Conservation (phyloP, 176 grass and related monocot genomes). For the Elymus sibiricus region DNA sequence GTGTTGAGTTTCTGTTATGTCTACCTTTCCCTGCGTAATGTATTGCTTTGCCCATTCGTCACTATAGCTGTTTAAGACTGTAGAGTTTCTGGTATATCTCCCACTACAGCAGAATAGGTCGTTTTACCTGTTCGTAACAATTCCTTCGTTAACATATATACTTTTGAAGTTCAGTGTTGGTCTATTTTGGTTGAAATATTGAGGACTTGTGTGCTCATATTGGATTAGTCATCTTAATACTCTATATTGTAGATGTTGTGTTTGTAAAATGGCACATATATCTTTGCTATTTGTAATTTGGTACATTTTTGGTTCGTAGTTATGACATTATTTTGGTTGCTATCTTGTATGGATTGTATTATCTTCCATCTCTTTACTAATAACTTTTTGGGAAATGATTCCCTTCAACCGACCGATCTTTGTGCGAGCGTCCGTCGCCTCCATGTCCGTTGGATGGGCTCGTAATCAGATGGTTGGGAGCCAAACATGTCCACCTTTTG, state of each 20-base stretch:
- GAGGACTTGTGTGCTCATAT: not conserved
- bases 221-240: not conserved
- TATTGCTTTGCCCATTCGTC: too few species aligned
- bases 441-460: too few species aligned
- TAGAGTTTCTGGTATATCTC: not conserved
- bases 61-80: not conserved
- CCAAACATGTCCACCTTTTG: too few species aligned
- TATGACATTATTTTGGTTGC: not conserved
- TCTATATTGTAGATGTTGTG: not conserved
- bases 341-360: not conserved
- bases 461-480: too few species aligned
- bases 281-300: not conserved
- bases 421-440: too few species aligned
- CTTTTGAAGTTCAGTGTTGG: not conserved
- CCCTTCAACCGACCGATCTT: too few species aligned
- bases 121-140: not conserved
- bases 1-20: too few species aligned
- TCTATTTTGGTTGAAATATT: not conserved
- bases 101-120: not conserved
- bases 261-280: not conserved
- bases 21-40: too few species aligned
- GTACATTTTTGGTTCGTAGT: not conserved
- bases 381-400: not conserved
- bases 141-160: not conserved
- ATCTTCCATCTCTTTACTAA: not conserved